Percentiles rank a stretch among this genome's conserved stretches.
Conservation (phyloP, 176 grass and related monocot species). For the Eragrostis nindensis region DNA sequence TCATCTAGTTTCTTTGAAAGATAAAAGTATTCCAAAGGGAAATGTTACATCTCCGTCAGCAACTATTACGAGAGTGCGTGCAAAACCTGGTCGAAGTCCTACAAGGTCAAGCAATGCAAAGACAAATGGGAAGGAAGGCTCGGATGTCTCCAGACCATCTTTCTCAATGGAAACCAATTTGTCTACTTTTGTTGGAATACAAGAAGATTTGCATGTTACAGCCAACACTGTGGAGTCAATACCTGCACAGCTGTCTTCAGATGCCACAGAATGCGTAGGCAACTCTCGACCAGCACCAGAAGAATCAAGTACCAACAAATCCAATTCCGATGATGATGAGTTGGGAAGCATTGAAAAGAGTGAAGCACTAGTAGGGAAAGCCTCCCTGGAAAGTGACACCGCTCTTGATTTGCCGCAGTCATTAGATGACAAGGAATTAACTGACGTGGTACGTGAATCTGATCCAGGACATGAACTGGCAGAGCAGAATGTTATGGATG, state of each 20-base stretch:
- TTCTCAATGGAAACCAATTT: constrained; percentile 31
- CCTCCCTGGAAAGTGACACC: constrained; percentile 9
- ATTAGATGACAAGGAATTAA: constrained; percentile 39
- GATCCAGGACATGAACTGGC: constrained; percentile 25
- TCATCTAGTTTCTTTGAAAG: constrained; percentile 39
- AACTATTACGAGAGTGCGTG: constrained; percentile 13
- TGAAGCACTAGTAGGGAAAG: constrained; percentile 32
- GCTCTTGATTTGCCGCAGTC: constrained; percentile 39
- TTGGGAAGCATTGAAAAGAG: constrained; percentile 31
- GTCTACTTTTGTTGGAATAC: constrained; percentile 35
- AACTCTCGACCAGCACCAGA: constrained; percentile 29
- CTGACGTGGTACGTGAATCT: constrained; percentile 20
- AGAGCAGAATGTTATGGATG: constrained; percentile 8
- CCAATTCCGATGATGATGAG: constrained; percentile 40
- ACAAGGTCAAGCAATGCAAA: constrained; percentile 20
- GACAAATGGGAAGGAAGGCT: constrained; percentile 17
- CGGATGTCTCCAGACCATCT: constrained; percentile 32
- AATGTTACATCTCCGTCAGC: constrained; percentile 30
- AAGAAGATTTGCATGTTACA: constrained; percentile 36
- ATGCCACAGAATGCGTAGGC: constrained; percentile 31
- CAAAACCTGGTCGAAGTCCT: constrained; percentile 21
- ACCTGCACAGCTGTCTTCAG: constrained; percentile 15
- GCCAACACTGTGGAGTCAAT: constrained; percentile 11
- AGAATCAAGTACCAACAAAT: constrained; percentile 30
- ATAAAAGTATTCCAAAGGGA: constrained; percentile 33